Evolutionary conservation across 2,329 filamentous ascomycete species (phyloP), one percentile per base, ranked within the genome.

Genomic region (Pezicula radicicola): DNA sequence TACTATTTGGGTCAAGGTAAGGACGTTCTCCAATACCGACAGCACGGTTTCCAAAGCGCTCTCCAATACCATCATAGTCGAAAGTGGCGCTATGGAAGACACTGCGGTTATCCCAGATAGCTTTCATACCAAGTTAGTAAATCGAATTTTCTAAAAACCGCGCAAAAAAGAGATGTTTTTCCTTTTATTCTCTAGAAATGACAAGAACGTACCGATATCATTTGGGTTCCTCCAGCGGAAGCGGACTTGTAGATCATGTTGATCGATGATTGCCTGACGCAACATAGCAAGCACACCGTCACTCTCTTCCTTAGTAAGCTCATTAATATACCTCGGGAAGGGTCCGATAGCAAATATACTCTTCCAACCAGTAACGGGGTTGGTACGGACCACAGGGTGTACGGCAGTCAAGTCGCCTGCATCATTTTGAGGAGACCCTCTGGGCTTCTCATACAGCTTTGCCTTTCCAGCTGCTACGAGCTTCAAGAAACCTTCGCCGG

Each of bases 31-130:
- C 78, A 30, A 78, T 68, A 47, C 68, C 72, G 40, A 78, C 75
- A 3, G 74, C 67, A 50, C 78, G 62, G 57, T 78, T 68, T 46
- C 74, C 70, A 58, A 67, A 64, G 49, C 78, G 66, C 30, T 70
- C 66, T n/a, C 72, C 75, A n/a, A 76, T 68, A 1, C 71, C 72
- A 30, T 70, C 70, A 10, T 85, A 86, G 55, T 87, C 84, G 56
- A 79, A 83, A 0, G 80, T 86, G 0, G 81, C 81, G 39, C 75
- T 72, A 51, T 76, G 73, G 52, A 70, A 72, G 4, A 69, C 75
- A 27, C 67, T 74, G 42, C 75, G 68, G 60, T 87, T 87, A 62
- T 88, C 84, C 84, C 84, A 87, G 55, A 88, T 83, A 4, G 81
- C 78, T 13, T 75, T 60, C 8, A 56, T 80, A 75, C 48, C 78